Base-by-base conservation (phyloP, 345 rosid species). In the Cochlearia excelsa region DNA sequence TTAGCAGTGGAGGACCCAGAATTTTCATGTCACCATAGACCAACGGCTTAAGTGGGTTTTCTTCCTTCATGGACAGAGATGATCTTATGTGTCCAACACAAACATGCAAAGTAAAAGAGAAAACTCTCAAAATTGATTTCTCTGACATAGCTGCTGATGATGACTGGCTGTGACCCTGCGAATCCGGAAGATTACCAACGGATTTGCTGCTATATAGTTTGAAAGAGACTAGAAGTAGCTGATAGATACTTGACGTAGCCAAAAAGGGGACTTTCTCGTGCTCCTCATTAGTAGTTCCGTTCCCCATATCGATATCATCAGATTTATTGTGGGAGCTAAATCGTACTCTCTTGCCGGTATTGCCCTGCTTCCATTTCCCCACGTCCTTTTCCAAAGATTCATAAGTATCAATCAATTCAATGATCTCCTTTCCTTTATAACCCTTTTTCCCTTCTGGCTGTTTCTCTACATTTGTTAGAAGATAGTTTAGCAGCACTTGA, bases 201-300 rank as follows among this genome's bases (percentile, higher is more conserved):
- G 62, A 31, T 61, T 71, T 83, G 58, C 43, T 42, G 60, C 41
- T 63, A 63, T 46, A 58, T 10, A 66, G 74, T 52, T 76, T 67
- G 59, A 82, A 59, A 0, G 59, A 62, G 56, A 60, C 64, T 58
- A 73, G 76, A 73, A 84, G 66, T 38, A 86, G 57, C 77, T 82
- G 86, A 68, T 68, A 72, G 58, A 89, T 77, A 67, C 82, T 86
- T 72, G 95, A 82, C 70, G 89, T 82, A 63, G 89, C 59, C 78
- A 88, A 73, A 72, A 81, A 84, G 38, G 81, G 70, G 48, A 71
- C 67, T 54, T 40, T 71, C 43, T 79, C 84, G 57, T 33, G 73
- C 52, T 80, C 84, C 53, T 72, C 83, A 51, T 52, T 51, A 47
- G 69, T 59, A 50, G 54, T 67, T 54, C 40, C 38, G 67, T 63